A percentile compares a stretch with the other conserved stretches of the same genome.
These are phyloP conservation scores for Xylariaceae sp. DNA, from an alignment of 2,329 filamentous ascomycete species.

Conservation along the genomic window DNA sequence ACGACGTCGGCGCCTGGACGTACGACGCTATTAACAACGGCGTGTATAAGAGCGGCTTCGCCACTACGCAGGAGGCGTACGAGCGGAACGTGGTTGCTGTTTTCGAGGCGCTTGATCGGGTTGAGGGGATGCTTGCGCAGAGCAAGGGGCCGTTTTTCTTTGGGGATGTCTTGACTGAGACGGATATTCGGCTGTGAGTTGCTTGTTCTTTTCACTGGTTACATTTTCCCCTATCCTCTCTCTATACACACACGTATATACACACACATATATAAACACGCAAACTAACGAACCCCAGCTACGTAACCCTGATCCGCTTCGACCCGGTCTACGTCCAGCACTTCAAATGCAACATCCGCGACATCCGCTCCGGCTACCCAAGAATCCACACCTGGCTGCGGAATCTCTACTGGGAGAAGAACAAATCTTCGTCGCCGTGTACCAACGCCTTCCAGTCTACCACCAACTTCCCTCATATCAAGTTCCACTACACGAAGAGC, in stretches of 20 bases:
- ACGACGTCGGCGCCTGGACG: constrained; percentile 74
- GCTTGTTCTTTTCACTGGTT: background rate
- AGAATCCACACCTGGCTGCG: constrained; percentile 76
- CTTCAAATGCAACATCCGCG: constrained; percentile 81
- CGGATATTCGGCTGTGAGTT: constrained; percentile 66
- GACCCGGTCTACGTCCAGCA: constrained; percentile 76
- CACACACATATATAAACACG: background rate
- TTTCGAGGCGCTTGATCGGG: constrained; percentile 72
- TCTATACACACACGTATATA: background rate
- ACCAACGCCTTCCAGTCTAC: constrained; percentile 66
- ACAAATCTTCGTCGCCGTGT: background rate
- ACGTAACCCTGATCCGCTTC: constrained; percentile 33
- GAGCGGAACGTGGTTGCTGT: constrained; percentile 66
- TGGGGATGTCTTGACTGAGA: constrained; percentile 72
- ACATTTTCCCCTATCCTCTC: too few species aligned
- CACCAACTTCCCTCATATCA: constrained; percentile 93
- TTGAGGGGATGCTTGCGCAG: constrained; percentile 63
- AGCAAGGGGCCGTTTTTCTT: constrained; percentile 64
- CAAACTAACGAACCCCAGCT: constrained; percentile 23
- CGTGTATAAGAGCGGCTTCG: constrained; percentile 76
- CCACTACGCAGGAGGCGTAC: constrained; percentile 78
- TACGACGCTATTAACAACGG: constrained; percentile 71
- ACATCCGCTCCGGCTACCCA: constrained; percentile 82
- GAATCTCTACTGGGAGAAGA: constrained; percentile 67
- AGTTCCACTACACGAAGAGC: constrained; percentile 64